These are phyloP conservation scores for Pogostemon cablin DNA, from an alignment of 257 asterid genomes.

Conservation along the genomic window DNA sequence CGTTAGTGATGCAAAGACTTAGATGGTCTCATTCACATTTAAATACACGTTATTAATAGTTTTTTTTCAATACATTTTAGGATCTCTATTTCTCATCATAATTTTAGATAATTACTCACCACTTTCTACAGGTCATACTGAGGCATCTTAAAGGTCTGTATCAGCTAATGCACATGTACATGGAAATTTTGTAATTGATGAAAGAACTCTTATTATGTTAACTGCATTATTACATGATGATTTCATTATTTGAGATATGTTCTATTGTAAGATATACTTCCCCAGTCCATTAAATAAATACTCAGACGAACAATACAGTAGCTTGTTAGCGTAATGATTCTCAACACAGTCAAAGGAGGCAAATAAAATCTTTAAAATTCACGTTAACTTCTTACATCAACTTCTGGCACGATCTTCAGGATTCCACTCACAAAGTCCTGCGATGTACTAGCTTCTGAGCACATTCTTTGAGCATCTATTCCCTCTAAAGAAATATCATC, in stretches of 20 bases:
- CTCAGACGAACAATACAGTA: background rate
- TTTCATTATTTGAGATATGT: conserved; percentile 6
- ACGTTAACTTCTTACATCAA: conserved; percentile 64
- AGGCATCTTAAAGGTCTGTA: too few relatives aligned
- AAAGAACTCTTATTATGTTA: conserved; percentile 1
- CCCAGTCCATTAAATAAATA: background rate
- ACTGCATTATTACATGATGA: background rate
- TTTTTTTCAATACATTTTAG: background rate
- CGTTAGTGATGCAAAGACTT: conserved; percentile 1
- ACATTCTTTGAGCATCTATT: conserved; percentile 52
- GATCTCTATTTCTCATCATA: background rate
- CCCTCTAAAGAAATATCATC: conserved; percentile 46
- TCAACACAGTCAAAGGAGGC: background rate
- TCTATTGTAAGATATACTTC: background rate
- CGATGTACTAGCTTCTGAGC: conserved; percentile 64
- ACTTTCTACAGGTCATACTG: too few relatives aligned
- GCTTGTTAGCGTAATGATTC: background rate
- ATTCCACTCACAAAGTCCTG: conserved; percentile 78
- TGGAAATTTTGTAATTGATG: background rate
- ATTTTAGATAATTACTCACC: background rate
- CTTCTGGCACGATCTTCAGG: conserved; percentile 84
- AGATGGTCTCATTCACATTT: background rate
- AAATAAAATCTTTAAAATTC: background rate
- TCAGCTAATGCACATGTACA: background rate
- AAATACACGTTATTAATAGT: background rate